Conservation (phyloP, 768 basidiomycete genomes). For the Tylopilus plumbeoviolaceoides region DNA sequence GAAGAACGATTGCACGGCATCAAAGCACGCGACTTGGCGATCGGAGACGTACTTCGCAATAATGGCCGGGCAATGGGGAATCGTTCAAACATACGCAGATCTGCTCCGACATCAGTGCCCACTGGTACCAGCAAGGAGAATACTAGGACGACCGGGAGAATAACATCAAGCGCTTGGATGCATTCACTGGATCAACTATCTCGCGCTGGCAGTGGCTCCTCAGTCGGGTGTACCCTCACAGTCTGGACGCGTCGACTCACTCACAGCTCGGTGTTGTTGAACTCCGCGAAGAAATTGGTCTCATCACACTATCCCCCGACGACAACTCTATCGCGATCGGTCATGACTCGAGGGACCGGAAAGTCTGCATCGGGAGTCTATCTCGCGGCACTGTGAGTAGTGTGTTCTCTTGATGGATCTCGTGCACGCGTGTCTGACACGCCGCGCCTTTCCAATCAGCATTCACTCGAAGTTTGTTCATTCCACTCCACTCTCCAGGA, state of each 20-base stretch:
- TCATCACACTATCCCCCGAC: neutral
- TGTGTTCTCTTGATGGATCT: neutral
- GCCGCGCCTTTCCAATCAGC: neutral
- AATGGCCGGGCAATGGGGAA: too few species aligned
- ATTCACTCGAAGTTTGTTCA: neutral
- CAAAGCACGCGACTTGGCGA: too few species aligned
- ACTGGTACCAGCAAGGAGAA: too few species aligned
- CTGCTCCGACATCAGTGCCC: too few species aligned
- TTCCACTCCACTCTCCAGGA: neutral
- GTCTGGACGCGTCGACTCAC: neutral
- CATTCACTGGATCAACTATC: too few species aligned
- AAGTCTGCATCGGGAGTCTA: neutral
- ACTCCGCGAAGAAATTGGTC: neutral
- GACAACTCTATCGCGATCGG: neutral
- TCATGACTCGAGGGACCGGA: neutral
- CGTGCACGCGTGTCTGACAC: neutral
- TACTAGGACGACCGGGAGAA: too few species aligned
- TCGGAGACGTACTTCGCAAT: too few species aligned
- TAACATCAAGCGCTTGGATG: too few species aligned
- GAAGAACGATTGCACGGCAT: too few species aligned
- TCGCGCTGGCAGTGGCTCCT: too few species aligned
- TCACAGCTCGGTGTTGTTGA: neutral
- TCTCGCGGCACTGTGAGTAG: neutral
- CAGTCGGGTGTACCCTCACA: neutral
- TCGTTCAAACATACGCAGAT: too few species aligned